A percentile compares a stretch with the other conserved stretches of the same genome.
Conservation (phyloP, 2,329 filamentous ascomycete genomes). For the Fusarium globosum region DNA sequence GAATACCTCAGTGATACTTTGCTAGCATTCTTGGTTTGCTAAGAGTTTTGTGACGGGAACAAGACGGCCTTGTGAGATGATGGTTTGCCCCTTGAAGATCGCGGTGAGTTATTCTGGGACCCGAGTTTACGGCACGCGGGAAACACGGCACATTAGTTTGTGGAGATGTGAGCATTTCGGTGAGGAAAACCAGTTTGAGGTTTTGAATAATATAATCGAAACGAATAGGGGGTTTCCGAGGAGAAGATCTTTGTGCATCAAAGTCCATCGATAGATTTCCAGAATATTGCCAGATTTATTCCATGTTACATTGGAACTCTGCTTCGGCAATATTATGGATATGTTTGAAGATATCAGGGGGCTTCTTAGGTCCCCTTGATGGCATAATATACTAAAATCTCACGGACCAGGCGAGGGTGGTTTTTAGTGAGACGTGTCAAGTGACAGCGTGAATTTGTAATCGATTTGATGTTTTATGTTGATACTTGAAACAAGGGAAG, state of each 20-base stretch:
- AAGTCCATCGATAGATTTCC: background rate
- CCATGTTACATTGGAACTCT: background rate
- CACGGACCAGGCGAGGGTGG: slow-evolving; percentile 3
- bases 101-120: background rate
- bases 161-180: background rate
- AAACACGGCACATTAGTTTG: background rate
- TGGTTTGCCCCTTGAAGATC: background rate
- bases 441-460: background rate
- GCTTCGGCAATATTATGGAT: slow-evolving; percentile 11
- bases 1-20: slow-evolving; percentile 24
- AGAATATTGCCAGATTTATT: background rate
- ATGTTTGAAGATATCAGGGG: slow-evolving; percentile 1
- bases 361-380: background rate
- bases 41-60: slow-evolving; percentile 10
- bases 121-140: background rate
- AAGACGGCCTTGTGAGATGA: slow-evolving; percentile 11
- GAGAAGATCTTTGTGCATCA: background rate
- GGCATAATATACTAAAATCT: slow-evolving; percentile 23
- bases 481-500: background rate
- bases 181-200: background rate
- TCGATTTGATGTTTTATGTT: background rate
- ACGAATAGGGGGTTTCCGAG: background rate
- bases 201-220: background rate
- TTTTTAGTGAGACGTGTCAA: slow-evolving; percentile 18
- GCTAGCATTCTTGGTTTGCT: background rate